phyloP scores from a whole-genome alignment of 2,329 filamentous ascomycete species.

The Fusarium sp. region DNA sequence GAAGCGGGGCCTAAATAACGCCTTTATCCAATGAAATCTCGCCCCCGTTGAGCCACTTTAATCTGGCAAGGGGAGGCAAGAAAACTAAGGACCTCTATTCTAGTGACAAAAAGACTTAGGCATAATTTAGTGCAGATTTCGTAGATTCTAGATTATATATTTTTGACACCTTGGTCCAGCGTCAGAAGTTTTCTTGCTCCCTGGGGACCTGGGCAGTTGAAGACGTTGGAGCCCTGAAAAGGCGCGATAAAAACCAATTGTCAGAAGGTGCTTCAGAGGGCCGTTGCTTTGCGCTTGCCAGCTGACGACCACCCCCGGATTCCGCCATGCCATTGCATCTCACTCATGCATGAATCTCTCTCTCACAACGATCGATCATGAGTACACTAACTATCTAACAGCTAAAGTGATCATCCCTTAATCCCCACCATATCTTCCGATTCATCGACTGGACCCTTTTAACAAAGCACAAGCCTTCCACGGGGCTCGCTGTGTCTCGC shows the following conservation, averaged over 20 bases:
- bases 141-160: fast-evolving
- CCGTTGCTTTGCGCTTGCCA: background rate
- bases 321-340: constrained; percentile 23
- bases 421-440: constrained; percentile 8
- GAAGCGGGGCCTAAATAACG: constrained; percentile 21
- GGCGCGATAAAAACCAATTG: constrained; percentile 28
- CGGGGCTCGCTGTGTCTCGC: constrained; percentile 26
- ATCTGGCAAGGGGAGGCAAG: background rate
- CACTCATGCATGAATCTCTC: constrained; percentile 19
- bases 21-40: constrained; percentile 17
- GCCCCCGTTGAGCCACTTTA: background rate
- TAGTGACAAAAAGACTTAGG: background rate
- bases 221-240: constrained; percentile 27
- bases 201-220: constrained; percentile 14
- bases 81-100: background rate
- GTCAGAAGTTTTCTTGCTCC: background rate
- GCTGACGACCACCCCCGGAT: constrained; percentile 36
- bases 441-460: constrained; percentile 7
- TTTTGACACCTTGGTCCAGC: background rate
- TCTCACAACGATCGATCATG: constrained; percentile 35
- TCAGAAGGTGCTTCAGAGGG: constrained; percentile 16
- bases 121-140: background rate
- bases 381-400: background rate
- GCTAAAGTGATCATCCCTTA: constrained; percentile 17
- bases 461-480: constrained; percentile 30